Percentiles rank a stretch among this genome's conserved stretches.
Conservation (phyloP, 2,329 filamentous ascomycete genomes). For the Bipolaris cookei region DNA sequence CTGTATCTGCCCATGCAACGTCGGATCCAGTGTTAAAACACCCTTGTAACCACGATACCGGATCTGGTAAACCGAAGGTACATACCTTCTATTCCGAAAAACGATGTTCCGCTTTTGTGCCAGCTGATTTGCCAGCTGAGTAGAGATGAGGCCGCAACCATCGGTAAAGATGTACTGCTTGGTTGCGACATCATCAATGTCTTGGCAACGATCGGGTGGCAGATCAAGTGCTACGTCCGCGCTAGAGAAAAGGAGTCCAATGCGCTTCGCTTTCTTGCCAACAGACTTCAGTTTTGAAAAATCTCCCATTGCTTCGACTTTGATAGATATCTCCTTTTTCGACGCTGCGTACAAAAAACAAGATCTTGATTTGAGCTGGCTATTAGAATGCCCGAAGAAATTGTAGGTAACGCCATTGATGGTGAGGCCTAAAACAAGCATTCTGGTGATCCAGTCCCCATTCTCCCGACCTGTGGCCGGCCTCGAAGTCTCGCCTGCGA, state of each 20-base stretch:
- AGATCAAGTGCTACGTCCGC: conserved; percentile 44
- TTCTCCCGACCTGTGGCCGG: conserved; percentile 44
- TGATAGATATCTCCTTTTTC: conserved; percentile 42
- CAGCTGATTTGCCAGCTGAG: conserved; percentile 43
- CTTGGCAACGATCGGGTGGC: conserved; percentile 45
- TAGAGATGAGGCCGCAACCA: conserved; percentile 51
- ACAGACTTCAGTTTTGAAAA: conserved; percentile 53
- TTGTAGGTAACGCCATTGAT: conserved; percentile 49
- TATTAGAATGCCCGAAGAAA: conserved; percentile 55
- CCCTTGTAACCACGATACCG: conserved; percentile 55
- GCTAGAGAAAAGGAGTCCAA: conserved; percentile 52
- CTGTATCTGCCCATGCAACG: conserved; percentile 34
- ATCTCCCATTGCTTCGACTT: conserved; percentile 50
- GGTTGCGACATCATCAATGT: conserved; percentile 49
- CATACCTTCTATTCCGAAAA: conserved; percentile 48
- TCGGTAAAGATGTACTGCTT: conserved; percentile 53
- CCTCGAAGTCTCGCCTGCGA: conserved; percentile 16
- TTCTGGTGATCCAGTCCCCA: conserved; percentile 45
- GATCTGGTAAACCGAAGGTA: conserved; percentile 53
- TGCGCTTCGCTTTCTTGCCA: conserved; percentile 53
- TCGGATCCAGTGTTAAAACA: conserved; percentile 50
- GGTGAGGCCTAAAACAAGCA: conserved; percentile 45
- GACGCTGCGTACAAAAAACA: conserved; percentile 50
- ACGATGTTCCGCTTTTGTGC: conserved; percentile 43
- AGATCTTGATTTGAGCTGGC: conserved; percentile 52